Conservation (phyloP, 768 basidiomycete species). For the Russula foetens region DNA sequence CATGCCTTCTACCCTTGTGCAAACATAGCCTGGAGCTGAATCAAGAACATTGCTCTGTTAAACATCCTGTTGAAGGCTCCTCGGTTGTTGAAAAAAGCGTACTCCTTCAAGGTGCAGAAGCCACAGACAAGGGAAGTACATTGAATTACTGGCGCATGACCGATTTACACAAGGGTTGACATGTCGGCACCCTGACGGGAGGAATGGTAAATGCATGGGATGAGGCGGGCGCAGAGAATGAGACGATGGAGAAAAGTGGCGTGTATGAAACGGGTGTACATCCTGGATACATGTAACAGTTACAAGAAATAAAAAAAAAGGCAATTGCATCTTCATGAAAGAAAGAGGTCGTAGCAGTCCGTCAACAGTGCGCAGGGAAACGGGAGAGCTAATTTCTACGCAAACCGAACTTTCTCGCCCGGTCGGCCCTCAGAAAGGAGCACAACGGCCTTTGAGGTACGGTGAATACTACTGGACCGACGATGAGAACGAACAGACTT, state of each 20-base stretch:
- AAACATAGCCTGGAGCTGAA: not conserved
- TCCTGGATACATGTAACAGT: conserved; percentile 7
- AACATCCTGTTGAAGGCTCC: not conserved
- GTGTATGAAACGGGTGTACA: not conserved
- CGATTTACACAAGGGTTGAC: not conserved
- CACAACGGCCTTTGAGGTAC: conserved; percentile 59
- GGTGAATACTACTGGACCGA: not conserved
- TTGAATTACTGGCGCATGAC: conserved; percentile 2
- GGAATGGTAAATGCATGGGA: not conserved
- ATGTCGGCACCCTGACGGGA: not conserved
- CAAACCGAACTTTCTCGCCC: conserved; percentile 80
- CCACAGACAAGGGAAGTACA: not conserved
- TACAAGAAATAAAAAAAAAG: conserved; percentile 11
- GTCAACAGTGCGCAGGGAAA: not conserved
- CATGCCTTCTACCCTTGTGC: no score
- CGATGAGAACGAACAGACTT: conserved; percentile 29
- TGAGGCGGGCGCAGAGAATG: not conserved
- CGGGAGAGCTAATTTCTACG: conserved; percentile 26
- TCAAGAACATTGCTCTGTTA: not conserved
- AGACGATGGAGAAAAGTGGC: not conserved
- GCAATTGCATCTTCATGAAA: not conserved
- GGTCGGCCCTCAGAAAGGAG: conserved; percentile 83
- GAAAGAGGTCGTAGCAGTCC: not conserved
- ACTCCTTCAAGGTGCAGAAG: not conserved
- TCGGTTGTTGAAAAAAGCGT: not conserved